Percentiles rank a stretch among this genome's conserved stretches.
These are phyloP conservation scores for Scheffersomyces quercinus DNA, from an alignment of 1,139 yeast species.

Conservation along the genomic window DNA sequence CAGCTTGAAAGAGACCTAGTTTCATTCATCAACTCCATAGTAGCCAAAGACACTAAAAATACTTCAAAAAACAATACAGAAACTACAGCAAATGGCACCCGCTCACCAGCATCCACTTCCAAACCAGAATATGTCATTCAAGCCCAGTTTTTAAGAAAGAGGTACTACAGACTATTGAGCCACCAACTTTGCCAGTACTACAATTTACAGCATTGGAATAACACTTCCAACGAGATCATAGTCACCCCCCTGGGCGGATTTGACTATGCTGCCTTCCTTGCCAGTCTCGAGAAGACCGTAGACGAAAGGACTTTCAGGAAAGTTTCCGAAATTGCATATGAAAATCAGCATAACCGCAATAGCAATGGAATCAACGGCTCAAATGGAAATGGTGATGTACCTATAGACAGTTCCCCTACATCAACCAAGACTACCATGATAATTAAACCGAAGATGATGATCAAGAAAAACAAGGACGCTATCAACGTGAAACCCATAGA, in stretches of 20 bases:
- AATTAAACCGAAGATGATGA: conserved; percentile 19
- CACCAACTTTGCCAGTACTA: conserved; percentile 74
- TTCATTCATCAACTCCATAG: conserved; percentile 30
- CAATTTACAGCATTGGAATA: conserved; percentile 38
- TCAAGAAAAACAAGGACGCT: conserved; percentile 13
- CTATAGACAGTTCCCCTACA: background rate
- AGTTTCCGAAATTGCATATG: conserved; percentile 3
- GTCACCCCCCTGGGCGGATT: conserved; percentile 21
- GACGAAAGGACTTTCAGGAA: conserved; percentile 3
- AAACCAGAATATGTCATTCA: conserved; percentile 14
- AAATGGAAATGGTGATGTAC: background rate
- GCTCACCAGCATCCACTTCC: background rate
- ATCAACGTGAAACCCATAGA: background rate
- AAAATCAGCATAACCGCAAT: background rate
- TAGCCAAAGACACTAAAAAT: background rate
- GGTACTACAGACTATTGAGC: conserved; percentile 63
- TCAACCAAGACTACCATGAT: no score
- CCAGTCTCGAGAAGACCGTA: background rate
- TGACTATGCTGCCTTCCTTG: conserved; percentile 18
- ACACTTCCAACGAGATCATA: conserved; percentile 26
- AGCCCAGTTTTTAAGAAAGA: conserved; percentile 52
- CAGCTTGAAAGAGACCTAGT: conserved; percentile 51
- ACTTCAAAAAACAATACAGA: background rate
- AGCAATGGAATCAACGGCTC: background rate
- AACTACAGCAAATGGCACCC: background rate